phyloP scores from a whole-genome alignment of 192 early-diverging fungal genomes.

The Coemansia sp. region DNA sequence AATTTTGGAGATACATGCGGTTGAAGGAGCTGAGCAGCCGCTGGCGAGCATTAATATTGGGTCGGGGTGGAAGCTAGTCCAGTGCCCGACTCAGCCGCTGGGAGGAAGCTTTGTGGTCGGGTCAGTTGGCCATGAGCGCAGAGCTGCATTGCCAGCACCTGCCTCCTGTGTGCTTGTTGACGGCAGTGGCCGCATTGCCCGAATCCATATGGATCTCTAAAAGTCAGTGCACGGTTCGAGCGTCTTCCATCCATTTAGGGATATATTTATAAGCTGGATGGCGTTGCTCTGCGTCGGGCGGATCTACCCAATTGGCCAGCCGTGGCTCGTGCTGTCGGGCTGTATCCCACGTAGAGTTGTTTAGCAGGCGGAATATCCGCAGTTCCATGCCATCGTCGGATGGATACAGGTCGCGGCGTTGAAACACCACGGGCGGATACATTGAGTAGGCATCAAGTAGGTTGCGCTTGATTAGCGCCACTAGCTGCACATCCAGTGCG shows the following conservation, averaged over 20 bases:
- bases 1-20: conserved; percentile 30
- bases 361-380: conserved; percentile 21
- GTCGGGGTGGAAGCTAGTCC: conserved; percentile 31
- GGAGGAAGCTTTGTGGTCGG: conserved; percentile 42
- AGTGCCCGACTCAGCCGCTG: conserved; percentile 46
- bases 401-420: conserved; percentile 49
- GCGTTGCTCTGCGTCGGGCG: conserved; percentile 24
- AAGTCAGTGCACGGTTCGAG: conserved; percentile 12
- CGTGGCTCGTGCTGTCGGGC: conserved; percentile 23
- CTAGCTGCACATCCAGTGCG: conserved; percentile 45
- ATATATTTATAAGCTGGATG: conserved; percentile 36
- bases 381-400: conserved; percentile 48
- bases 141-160: conserved; percentile 14
- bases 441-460: conserved; percentile 33
- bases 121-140: conserved; percentile 15
- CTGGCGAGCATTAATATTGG: conserved; percentile 32
- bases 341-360: conserved; percentile 38
- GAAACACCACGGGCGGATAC: conserved; percentile 46
- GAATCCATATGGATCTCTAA: background rate
- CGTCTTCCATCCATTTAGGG: conserved; percentile 46
- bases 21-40: conserved; percentile 21
- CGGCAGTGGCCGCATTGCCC: conserved; percentile 20
- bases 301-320: conserved; percentile 32
- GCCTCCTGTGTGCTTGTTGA: conserved; percentile 31
- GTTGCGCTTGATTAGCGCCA: conserved; percentile 37